Conservation (phyloP, 2,329 filamentous ascomycete genomes). For the Rhynchosporium secalis region DNA sequence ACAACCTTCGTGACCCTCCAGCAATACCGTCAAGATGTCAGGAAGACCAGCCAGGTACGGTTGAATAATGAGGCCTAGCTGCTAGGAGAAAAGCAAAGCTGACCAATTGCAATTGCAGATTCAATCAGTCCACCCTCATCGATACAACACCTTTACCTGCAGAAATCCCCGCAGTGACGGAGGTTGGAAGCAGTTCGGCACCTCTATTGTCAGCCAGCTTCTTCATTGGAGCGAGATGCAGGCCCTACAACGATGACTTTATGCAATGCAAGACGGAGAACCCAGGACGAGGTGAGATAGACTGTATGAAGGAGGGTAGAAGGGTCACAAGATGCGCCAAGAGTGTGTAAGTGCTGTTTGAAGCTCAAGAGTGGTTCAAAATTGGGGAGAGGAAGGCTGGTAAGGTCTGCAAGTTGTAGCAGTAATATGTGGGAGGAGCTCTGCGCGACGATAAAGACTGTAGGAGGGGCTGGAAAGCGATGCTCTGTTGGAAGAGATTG, state of each 20-base stretch:
- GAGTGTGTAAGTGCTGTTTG: conserved; percentile 75
- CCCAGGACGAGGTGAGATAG: conserved; percentile 84
- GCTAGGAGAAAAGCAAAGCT: conserved; percentile 11
- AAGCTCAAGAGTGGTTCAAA: not conserved
- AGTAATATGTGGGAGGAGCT: not conserved
- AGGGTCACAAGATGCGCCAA: conserved; percentile 95
- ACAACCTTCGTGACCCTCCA: conserved; percentile 26
- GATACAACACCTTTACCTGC: conserved; percentile 95
- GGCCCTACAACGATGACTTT: conserved; percentile 95
- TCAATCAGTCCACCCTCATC: conserved; percentile 90
- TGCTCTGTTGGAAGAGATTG: not conserved
- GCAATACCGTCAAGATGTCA: conserved; percentile 36
- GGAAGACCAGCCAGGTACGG: conserved; percentile 36
- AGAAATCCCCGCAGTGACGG: conserved; percentile 87
- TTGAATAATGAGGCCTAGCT: not conserved
- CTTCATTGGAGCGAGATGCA: conserved; percentile 96
- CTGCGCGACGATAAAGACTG: not conserved
- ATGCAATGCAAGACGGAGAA: conserved; percentile 99
- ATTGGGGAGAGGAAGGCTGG: not conserved
- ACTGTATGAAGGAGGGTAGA: conserved; percentile 94
- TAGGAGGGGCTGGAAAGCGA: not conserved
- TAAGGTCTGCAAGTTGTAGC: not conserved
- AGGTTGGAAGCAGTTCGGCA: conserved; percentile 90
- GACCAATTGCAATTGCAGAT: conserved; percentile 58
- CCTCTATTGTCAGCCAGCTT: conserved; percentile 89